A percentile compares a stretch with the other conserved stretches of the same genome.
Conservation (phyloP, 495 filamentous ascomycete genomes). For the Pyrenula massariospora region DNA sequence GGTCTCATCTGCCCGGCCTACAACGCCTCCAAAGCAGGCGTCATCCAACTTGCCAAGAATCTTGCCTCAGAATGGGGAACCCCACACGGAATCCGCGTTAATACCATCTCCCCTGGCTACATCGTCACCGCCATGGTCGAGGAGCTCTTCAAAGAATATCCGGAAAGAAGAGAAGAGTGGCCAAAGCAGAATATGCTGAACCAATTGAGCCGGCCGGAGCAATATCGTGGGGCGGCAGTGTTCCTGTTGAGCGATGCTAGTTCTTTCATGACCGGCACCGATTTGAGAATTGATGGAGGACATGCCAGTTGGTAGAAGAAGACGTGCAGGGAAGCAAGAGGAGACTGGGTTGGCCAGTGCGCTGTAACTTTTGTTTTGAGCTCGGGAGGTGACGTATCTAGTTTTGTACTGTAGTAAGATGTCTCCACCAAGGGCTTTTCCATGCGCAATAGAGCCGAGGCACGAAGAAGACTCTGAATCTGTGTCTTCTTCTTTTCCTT, state of each 20-base stretch:
- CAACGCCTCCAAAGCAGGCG: slow-evolving; percentile 82
- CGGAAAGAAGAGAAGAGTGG: slow-evolving; percentile 69
- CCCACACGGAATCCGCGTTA: slow-evolving; percentile 75
- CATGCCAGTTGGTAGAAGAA: slow-evolving; percentile 62
- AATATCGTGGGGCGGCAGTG: slow-evolving; percentile 71
- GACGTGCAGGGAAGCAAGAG: neutral
- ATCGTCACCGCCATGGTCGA: slow-evolving; percentile 90
- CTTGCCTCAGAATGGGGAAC: slow-evolving; percentile 81
- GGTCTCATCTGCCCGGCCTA: slow-evolving; percentile 69
- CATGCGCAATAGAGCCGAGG: no score
- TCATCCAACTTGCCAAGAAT: slow-evolving; percentile 74
- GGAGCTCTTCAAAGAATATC: slow-evolving; percentile 60
- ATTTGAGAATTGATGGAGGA: slow-evolving; percentile 73
- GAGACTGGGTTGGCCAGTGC: neutral
- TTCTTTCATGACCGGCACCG: slow-evolving; percentile 75
- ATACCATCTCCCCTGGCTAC: slow-evolving; percentile 90
- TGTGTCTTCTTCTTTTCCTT: no score
- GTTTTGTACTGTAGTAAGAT: neutral
- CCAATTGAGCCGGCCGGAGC: slow-evolving; percentile 63
- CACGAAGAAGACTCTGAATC: no score
- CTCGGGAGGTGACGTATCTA: neutral
- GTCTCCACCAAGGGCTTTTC: neutral
- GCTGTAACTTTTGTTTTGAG: neutral
- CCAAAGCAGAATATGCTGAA: slow-evolving; percentile 82
- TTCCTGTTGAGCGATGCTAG: slow-evolving; percentile 82